These are phyloP conservation scores for Lasiosphaeris hirsuta DNA, from an alignment of 495 filamentous ascomycete species.

Conservation along the genomic window DNA sequence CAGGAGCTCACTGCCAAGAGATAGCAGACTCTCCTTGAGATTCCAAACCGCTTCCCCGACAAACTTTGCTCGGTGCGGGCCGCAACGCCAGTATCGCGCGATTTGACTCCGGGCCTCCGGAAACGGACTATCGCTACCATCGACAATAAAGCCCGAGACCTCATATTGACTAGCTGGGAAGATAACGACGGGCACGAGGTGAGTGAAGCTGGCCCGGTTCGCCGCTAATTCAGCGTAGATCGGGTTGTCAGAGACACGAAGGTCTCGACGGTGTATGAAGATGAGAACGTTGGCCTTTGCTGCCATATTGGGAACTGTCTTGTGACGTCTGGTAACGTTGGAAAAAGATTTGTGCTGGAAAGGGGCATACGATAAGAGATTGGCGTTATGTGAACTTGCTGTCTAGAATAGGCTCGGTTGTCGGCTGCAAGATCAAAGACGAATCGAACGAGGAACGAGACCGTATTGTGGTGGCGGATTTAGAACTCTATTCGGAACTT, in stretches of 20 bases:
- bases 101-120: slow-evolving; percentile 54
- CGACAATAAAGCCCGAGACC: slow-evolving; percentile 61
- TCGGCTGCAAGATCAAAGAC: too few relatives aligned
- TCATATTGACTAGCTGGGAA: slow-evolving; percentile 64
- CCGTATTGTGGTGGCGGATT: too few relatives aligned
- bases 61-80: slow-evolving; percentile 65
- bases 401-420: too few relatives aligned
- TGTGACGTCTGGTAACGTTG: neutral
- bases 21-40: slow-evolving; percentile 54
- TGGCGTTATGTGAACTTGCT: too few relatives aligned
- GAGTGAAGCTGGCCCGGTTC: slow-evolving; percentile 51
- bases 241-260: slow-evolving; percentile 67
- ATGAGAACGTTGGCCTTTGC: slow-evolving; percentile 46
- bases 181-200: slow-evolving; percentile 64
- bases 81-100: slow-evolving; percentile 63
- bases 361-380: too few relatives aligned
- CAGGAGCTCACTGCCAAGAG: slow-evolving; percentile 54
- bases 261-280: slow-evolving; percentile 62
- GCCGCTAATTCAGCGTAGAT: slow-evolving; percentile 54
- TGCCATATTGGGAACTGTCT: slow-evolving; percentile 26
- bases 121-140: slow-evolving; percentile 48
- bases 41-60: slow-evolving; percentile 66
- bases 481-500: too few relatives aligned
- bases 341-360: too few relatives aligned
- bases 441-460: too few relatives aligned